These are phyloP conservation scores for Yamadazyma pseudoaaseri DNA, from an alignment of 1,139 yeast genomes.

Conservation along the genomic window DNA sequence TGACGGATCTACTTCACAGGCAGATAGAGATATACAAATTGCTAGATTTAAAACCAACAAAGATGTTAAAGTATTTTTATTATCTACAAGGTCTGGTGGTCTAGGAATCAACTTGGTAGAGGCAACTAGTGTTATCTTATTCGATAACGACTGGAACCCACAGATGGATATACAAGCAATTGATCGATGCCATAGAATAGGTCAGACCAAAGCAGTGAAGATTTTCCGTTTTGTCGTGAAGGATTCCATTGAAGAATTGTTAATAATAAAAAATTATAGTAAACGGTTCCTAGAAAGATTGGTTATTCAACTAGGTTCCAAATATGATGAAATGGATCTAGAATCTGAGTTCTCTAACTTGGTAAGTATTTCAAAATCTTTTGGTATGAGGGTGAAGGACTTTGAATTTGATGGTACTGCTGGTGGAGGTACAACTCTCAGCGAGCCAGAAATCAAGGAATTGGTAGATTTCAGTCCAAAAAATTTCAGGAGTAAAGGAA, in stretches of 20 bases:
- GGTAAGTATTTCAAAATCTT: constrained; percentile 28
- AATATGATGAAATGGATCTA: constrained; percentile 13
- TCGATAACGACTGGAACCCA: constrained; percentile 97
- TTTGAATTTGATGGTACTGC: constrained; percentile 13
- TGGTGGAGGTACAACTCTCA: constrained; percentile 7
- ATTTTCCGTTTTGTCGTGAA: constrained; percentile 74
- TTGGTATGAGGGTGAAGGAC: constrained; percentile 15
- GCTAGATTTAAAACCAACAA: constrained; percentile 43
- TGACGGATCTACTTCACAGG: constrained; percentile 73
- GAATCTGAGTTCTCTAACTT: constrained; percentile 30
- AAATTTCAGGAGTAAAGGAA: constrained; percentile 37
- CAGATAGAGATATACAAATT: constrained; percentile 65
- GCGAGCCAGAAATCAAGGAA: constrained; percentile 47
- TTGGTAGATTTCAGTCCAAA: constrained; percentile 51
- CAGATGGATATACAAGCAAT: constrained; percentile 96
- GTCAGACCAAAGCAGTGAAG: constrained; percentile 81
- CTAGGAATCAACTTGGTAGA: constrained; percentile 82
- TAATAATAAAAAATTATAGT: constrained; percentile 72
- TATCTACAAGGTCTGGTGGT: constrained; percentile 94
- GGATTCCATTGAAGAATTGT: constrained; percentile 79
- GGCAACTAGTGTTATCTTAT: constrained; percentile 87
- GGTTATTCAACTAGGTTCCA: constrained; percentile 74
- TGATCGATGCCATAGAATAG: constrained; percentile 92
- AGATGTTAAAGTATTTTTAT: constrained; percentile 52
- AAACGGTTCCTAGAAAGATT: constrained; percentile 79